Evolutionary conservation across 371 early-diverging fungal genomes (phyloP), one percentile per base, ranked within the genome.

Genomic region (Cokeromyces recurvatus): DNA sequence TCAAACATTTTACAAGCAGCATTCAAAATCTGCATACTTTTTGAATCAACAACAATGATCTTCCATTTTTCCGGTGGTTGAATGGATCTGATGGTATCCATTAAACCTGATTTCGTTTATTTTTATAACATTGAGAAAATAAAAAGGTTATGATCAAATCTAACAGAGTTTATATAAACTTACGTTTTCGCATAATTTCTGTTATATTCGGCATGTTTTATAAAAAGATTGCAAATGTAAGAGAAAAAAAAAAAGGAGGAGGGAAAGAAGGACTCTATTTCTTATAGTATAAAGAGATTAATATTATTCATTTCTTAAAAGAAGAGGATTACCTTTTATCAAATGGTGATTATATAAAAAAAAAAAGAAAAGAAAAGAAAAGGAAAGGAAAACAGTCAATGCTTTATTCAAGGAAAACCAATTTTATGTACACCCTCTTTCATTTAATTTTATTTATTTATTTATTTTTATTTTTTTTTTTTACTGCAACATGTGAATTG

Each of bases 1-100:
- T 96, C 95, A 50, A 84, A 83, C 86, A 91, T 92, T 66, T 91
- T 91, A 64, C 92, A 89, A 5, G 86, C 86, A 7, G 86, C 80
- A 55, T 84, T 89, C 23, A 96, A 66, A 23, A 96, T 84, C 31
- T 83, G 82, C 43, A 86, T 66, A 25, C 95, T 79, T 32, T 82
- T 81, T 14, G 82, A 75, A 72, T 98, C 98, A 4, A 96, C 88
- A 3, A 98, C 89, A 5, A 98, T 81, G 51, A 97, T 84, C 64
- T 95, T 95, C 95, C 86, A 90, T 55, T 77, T 76, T 37, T 75
- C 83, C 25, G 84, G 74, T 24, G 83, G 82, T 37, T 80, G 77
- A 38, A 84, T 66, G 1, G 85, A 74, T 49, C 78, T 62, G 60
- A 89, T 85, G 51, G 81, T 74, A 38, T 78, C 79, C 66, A 89